Percentiles rank a stretch among this genome's conserved stretches.
Evolutionary conservation across 2,329 filamentous ascomycete species (phyloP).

Genomic region (Botrytis paeoniae): DNA sequence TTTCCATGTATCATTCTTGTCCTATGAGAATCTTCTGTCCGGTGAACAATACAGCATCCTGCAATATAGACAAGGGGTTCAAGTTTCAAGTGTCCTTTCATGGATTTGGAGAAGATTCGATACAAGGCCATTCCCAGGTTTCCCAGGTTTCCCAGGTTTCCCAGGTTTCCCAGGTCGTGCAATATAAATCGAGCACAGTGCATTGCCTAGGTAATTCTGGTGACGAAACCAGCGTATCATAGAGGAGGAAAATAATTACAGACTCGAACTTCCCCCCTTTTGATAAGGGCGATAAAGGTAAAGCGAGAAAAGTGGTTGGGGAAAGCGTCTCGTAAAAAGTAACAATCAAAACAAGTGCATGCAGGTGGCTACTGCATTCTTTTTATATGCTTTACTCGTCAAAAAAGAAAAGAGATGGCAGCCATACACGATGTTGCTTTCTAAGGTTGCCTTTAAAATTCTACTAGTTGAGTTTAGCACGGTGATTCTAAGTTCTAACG

Average conservation of each 20-base stretch:
- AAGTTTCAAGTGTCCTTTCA: neutral
- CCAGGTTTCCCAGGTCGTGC: slow-evolving; percentile 5
- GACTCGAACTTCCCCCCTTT: slow-evolving; percentile 6
- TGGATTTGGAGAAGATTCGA: neutral
- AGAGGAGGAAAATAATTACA: neutral
- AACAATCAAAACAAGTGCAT: neutral
- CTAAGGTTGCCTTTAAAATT: neutral
- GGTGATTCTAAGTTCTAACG: neutral
- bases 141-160: slow-evolving; percentile 10
- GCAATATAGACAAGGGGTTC: neutral
- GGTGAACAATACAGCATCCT: neutral
- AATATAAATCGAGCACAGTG: neutral
- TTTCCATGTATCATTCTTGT: neutral
- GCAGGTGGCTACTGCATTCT: neutral
- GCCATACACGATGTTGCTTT: neutral
- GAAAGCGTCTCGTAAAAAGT: neutral
- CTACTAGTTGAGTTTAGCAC: neutral
- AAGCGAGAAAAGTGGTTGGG: neutral
- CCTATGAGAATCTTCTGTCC: neutral
- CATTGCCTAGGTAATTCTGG: neutral
- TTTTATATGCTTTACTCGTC: neutral
- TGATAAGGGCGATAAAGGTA: slow-evolving; percentile 4
- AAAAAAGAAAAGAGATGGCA: neutral
- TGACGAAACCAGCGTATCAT: slow-evolving; percentile 11
- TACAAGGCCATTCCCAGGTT: slow-evolving; percentile 15